Conservation (phyloP, 371 early-diverging fungal species). For the Mucor velutinosus region DNA sequence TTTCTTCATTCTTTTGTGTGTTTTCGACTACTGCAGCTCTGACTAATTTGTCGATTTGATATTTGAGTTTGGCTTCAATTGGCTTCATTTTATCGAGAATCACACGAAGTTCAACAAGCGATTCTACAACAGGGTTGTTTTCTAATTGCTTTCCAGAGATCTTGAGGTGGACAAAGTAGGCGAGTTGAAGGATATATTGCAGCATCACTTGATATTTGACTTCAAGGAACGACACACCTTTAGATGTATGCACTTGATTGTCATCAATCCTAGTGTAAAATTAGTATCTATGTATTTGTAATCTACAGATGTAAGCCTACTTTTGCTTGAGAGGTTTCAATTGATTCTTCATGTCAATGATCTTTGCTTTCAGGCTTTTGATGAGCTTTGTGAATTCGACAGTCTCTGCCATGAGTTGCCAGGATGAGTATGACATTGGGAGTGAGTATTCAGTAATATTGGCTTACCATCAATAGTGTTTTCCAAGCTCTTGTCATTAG, state of each 20-base stretch:
- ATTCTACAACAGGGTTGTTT: slow-evolving; percentile 66
- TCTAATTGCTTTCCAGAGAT: slow-evolving; percentile 70
- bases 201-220: slow-evolving; percentile 86
- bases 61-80: slow-evolving; percentile 90
- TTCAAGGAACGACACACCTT: slow-evolving; percentile 85
- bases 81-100: slow-evolving; percentile 93
- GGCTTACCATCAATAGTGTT: background rate
- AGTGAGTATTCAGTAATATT: background rate
- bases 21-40: slow-evolving; percentile 65
- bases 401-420: slow-evolving; percentile 8
- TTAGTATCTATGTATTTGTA: background rate
- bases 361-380: slow-evolving; percentile 55
- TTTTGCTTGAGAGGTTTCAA: slow-evolving; percentile 56
- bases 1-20: slow-evolving; percentile 8
- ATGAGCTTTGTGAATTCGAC: slow-evolving; percentile 48
- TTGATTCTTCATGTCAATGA: slow-evolving; percentile 56
- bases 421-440: background rate
- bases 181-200: slow-evolving; percentile 83
- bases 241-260: slow-evolving; percentile 68
- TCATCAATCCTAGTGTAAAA: slow-evolving; percentile 40
- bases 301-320: slow-evolving; percentile 25
- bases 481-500: background rate
- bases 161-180: slow-evolving; percentile 76
- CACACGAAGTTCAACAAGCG: slow-evolving; percentile 80
- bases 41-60: slow-evolving; percentile 96